Base-by-base conservation (phyloP, 805 yeast species). In the Saturnispora serradocipensis region DNA sequence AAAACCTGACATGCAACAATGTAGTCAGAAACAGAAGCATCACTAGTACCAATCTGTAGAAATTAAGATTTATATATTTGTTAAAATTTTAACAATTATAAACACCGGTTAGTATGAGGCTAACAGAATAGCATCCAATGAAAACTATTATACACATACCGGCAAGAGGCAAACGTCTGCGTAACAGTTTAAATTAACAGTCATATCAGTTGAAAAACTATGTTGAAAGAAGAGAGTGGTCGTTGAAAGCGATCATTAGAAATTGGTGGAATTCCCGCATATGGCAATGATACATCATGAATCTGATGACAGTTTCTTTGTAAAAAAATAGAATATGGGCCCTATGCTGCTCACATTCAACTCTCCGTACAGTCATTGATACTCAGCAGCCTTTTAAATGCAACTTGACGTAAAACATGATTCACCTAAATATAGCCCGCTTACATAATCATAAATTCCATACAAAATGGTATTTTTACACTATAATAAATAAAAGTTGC, bases 81-180 rank as follows among this genome's bases (percentile, higher is more conserved):
- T 35, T 35, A 38, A 11, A 18, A 10, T 54, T 30, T 24, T 20
- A n/a, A 39, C 20, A 54, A 43, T 45, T 27, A 48, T 48, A 48
- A 8, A 46, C 27, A 36, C 30, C 71, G 84, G 79, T 83, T 47
- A 96, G 97, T 53, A 88, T 80, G 59, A 88, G 71, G 61, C 96
- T 88, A 20, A 88, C 78, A 61, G 88, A 96, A 1, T 95, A 96
- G 40, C 86, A 72, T 67, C 96, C 86, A 56, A 77, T 76, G 13
- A 87, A 57, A 38, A 13, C 39, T 11, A 18, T 18, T 8, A 9
- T 18, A 38, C 15, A 72, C 84, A 53, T 68, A 80, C 84, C 46
- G 97, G 97, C 52, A 88, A 81, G 59, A 88, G 71, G 60, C 96
- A 88, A 20, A 88, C 79, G 61, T 89, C 97, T 1, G 95, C 96